phyloP scores from a whole-genome alignment of 140 eudicot species.

The Cichorium intybus region DNA sequence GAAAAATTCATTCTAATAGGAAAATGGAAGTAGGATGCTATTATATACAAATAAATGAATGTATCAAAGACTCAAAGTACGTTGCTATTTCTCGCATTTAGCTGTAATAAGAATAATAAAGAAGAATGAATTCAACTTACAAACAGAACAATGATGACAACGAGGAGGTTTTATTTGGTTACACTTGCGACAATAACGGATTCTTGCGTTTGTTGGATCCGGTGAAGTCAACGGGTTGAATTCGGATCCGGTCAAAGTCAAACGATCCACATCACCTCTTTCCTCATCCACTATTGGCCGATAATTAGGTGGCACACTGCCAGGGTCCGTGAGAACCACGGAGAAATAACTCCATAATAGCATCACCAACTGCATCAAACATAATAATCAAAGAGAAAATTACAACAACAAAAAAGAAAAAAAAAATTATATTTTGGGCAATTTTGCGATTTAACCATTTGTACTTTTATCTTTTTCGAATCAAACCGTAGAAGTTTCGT shows the following conservation, averaged over 20 bases:
- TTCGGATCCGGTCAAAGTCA: constrained; percentile 69
- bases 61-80: too few relatives aligned
- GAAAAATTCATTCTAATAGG: too few relatives aligned
- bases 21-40: too few relatives aligned
- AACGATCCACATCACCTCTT: constrained; percentile 68
- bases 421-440: too few relatives aligned
- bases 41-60: too few relatives aligned
- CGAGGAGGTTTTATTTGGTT: constrained; percentile 96
- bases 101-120: neutral
- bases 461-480: too few relatives aligned
- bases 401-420: too few relatives aligned
- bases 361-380: constrained; percentile 76
- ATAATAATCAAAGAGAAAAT: constrained; percentile 1
- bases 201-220: constrained; percentile 44
- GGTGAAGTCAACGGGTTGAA: constrained; percentile 45
- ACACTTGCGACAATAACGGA: constrained; percentile 89
- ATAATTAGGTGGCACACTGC: constrained; percentile 92
- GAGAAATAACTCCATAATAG: constrained; percentile 94
- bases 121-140: constrained; percentile 48
- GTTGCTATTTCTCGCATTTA: neutral
- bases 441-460: neutral
- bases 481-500: too few relatives aligned
- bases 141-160: constrained; percentile 98
- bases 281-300: constrained; percentile 83
- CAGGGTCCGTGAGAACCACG: constrained; percentile 91